phyloP scores from a whole-genome alignment of 441 rosid species.

The Corymbia citriodora region DNA sequence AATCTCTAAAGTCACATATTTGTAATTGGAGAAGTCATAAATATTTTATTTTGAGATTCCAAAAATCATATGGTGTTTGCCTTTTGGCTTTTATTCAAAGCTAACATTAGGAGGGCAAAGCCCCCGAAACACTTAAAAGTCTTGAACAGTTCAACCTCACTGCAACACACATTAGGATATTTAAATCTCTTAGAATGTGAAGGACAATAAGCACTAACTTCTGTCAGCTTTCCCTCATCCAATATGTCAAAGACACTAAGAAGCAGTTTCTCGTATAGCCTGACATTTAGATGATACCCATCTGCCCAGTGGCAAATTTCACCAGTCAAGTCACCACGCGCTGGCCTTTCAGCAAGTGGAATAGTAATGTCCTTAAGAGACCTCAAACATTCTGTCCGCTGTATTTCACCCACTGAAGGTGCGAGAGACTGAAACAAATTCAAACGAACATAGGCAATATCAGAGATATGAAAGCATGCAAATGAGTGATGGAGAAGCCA shows the following conservation, averaged over 20 bases:
- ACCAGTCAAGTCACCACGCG: conserved; percentile 98
- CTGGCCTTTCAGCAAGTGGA: conserved; percentile 98
- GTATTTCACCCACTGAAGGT: conserved; percentile 85
- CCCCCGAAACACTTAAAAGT: background rate
- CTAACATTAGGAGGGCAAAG: background rate
- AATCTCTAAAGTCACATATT: background rate
- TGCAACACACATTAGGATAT: background rate
- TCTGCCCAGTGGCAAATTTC: conserved; percentile 99
- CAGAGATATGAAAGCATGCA: background rate
- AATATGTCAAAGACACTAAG: conserved; percentile 89
- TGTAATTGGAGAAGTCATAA: background rate
- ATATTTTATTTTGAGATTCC: background rate
- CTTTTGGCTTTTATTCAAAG: background rate
- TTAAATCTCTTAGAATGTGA: background rate
- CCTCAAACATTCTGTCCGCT: conserved; percentile 89
- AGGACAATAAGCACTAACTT: conserved; percentile 43
- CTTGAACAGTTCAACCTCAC: background rate
- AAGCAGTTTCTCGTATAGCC: conserved; percentile 89
- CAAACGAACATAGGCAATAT: background rate
- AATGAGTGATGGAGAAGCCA: background rate
- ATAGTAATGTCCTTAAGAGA: conserved; percentile 82
- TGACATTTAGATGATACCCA: conserved; percentile 94
- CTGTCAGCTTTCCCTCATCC: conserved; percentile 95
- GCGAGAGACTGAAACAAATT: conserved; percentile 57
- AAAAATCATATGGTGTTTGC: background rate